Conservation (phyloP, 352 stramenopile species). For the Phytophthora gonapodyides region DNA sequence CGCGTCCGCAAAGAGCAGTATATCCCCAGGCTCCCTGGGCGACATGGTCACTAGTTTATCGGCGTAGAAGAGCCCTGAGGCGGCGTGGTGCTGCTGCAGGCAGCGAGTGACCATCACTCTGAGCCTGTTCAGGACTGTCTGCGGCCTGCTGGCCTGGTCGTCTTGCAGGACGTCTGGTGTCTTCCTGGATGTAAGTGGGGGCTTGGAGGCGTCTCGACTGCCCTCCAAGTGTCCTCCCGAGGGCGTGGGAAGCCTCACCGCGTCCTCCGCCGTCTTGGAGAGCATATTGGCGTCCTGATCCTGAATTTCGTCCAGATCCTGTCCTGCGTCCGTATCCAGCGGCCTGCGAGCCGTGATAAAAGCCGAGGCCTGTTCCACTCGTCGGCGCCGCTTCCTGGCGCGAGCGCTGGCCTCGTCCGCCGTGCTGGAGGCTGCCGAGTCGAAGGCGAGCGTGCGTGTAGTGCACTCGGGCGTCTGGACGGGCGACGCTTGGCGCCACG, state of each 20-base stretch:
- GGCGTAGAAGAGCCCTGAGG: slow-evolving; percentile 73
- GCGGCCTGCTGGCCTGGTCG: background rate
- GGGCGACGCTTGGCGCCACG: slow-evolving; percentile 39
- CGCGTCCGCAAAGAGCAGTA: slow-evolving; percentile 78
- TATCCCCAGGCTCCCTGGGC: slow-evolving; percentile 44
- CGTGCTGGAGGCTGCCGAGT: slow-evolving; percentile 37
- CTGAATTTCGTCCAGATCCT: slow-evolving; percentile 14
- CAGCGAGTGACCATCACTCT: slow-evolving; percentile 52
- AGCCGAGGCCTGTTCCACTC: slow-evolving; percentile 31
- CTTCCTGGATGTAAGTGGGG: slow-evolving; percentile 3
- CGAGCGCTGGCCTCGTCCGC: slow-evolving; percentile 27
- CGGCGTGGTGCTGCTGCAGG: slow-evolving; percentile 53
- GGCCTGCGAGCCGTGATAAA: slow-evolving; percentile 38
- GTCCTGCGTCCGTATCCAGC: slow-evolving; percentile 8
- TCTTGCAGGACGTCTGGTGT: slow-evolving; percentile 1
- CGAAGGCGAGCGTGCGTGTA: slow-evolving; percentile 48
- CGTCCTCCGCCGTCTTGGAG: slow-evolving; percentile 14
- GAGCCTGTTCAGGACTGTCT: slow-evolving; percentile 36
- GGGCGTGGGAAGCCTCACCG: slow-evolving; percentile 6
- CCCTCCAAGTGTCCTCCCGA: slow-evolving; percentile 13
- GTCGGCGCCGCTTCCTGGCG: slow-evolving; percentile 47
- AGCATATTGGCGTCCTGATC: slow-evolving; percentile 11
- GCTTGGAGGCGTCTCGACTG: slow-evolving; percentile 1
- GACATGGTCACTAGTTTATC: slow-evolving; percentile 82
- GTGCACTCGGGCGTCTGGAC: slow-evolving; percentile 51